These are phyloP conservation scores for Scheffersomyces lignicola DNA, from an alignment of 1,139 yeast species.

Conservation along the genomic window DNA sequence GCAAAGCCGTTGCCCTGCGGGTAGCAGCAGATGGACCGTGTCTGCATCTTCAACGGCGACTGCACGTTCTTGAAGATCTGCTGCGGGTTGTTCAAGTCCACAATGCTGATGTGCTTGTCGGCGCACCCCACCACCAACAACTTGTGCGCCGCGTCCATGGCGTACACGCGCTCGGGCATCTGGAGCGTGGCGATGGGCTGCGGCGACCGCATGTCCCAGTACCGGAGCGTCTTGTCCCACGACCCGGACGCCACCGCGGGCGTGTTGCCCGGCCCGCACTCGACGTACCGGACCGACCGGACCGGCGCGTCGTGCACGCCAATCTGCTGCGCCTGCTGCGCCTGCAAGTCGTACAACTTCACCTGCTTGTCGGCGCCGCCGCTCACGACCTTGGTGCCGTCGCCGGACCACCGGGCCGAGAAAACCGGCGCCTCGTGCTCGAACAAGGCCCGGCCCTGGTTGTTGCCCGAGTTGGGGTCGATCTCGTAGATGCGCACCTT, in stretches of 20 bases:
- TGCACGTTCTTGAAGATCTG: conserved; percentile 69
- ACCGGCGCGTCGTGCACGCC: conserved; percentile 89
- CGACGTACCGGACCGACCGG: conserved; percentile 69
- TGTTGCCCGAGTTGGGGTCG: conserved; percentile 60
- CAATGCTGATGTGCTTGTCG: conserved; percentile 75
- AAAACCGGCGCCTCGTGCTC: conserved; percentile 92
- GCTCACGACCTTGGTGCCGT: conserved; percentile 83
- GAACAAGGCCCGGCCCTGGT: conserved; percentile 85
- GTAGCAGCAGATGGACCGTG: conserved; percentile 78
- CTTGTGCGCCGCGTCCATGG: conserved; percentile 83
- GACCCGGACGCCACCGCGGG: conserved; percentile 91
- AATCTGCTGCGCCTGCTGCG: conserved; percentile 80
- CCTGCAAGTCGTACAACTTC: conserved; percentile 74
- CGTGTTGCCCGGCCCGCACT: conserved; percentile 77
- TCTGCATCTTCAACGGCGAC: conserved; percentile 92
- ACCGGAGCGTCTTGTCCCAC: conserved; percentile 93
- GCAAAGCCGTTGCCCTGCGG: conserved; percentile 93
- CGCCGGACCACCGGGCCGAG: conserved; percentile 76
- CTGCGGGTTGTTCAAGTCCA: conserved; percentile 83
- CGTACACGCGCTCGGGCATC: conserved; percentile 87
- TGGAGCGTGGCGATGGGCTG: conserved; percentile 79
- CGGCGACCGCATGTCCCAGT: conserved; percentile 91
- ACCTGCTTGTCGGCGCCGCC: conserved; percentile 96
- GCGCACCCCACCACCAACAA: conserved; percentile 91
- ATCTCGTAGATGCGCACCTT: conserved; percentile 92